Evolutionary conservation across 768 basidiomycete genomes (phyloP).

Genomic region (Phlebiopsis gigantea): DNA sequence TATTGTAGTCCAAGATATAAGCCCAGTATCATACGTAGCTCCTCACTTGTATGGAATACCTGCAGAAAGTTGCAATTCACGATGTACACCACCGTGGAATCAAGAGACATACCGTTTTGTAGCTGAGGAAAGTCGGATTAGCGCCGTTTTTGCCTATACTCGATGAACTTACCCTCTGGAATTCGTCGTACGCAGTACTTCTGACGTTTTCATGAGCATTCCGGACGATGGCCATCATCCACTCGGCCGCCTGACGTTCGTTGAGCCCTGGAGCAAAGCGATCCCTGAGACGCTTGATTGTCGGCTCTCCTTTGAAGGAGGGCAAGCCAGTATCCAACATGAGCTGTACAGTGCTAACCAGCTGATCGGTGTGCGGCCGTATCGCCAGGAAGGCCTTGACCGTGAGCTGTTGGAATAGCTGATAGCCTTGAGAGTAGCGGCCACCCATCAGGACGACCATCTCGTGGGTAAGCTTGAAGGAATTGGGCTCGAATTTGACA

Average conservation of each 20-base stretch:
- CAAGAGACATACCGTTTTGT: slow-evolving; percentile 39
- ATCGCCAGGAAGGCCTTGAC: slow-evolving; percentile 97
- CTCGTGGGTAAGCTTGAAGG: slow-evolving; percentile 98
- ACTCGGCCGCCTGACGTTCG: slow-evolving; percentile 91
- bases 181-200: slow-evolving; percentile 93
- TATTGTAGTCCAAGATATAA: too few relatives aligned
- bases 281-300: slow-evolving; percentile 81
- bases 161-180: slow-evolving; percentile 65
- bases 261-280: slow-evolving; percentile 79
- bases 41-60: slow-evolving; percentile 34
- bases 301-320: slow-evolving; percentile 94
- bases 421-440: slow-evolving; percentile 88
- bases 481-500: slow-evolving; percentile 97
- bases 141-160: neutral
- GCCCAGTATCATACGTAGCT: neutral
- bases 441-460: slow-evolving; percentile 99
- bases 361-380: slow-evolving; percentile 88
- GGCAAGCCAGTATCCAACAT: slow-evolving; percentile 96
- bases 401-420: slow-evolving; percentile 87
- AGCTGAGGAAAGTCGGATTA: slow-evolving; percentile 28
- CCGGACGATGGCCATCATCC: slow-evolving; percentile 81
- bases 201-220: slow-evolving; percentile 95
- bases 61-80: slow-evolving; percentile 1
- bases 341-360: slow-evolving; percentile 81
- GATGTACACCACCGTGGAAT: too few relatives aligned